These are phyloP conservation scores for Camillea tinctor DNA, from an alignment of 2,329 filamentous ascomycete genomes.

Conservation along the genomic window DNA sequence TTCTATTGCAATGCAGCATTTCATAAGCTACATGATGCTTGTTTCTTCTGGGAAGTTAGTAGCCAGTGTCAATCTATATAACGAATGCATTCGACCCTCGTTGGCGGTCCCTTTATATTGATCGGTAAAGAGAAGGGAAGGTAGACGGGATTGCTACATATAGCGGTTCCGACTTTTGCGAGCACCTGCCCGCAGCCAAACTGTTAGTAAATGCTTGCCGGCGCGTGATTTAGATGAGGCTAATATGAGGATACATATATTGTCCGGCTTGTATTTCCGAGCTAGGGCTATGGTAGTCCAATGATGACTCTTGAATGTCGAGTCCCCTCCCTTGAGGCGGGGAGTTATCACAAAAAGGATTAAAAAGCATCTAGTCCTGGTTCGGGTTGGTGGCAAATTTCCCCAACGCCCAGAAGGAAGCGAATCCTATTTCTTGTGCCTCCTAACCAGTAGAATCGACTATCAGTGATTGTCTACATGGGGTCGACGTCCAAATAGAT, in stretches of 20 bases:
- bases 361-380: not conserved
- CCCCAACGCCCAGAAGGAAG: not conserved
- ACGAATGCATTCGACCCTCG: no score
- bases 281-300: not conserved
- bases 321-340: no score
- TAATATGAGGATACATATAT: not conserved
- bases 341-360: not conserved
- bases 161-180: no score
- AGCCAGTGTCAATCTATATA: no score
- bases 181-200: no score
- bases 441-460: not conserved
- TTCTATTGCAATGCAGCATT: no score
- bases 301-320: not conserved
- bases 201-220: no score
- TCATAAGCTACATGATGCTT: no score
- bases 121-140: no score
- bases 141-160: no score
- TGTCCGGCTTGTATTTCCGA: not conserved
- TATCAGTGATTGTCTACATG: not conserved
- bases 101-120: no score
- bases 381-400: not conserved
- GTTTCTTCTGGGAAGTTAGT: no score
- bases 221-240: not conserved
- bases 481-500: not conserved
- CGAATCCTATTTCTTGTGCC: not conserved